Conservation (phyloP, 768 basidiomycete species). For the Amanita polypyramis region DNA sequence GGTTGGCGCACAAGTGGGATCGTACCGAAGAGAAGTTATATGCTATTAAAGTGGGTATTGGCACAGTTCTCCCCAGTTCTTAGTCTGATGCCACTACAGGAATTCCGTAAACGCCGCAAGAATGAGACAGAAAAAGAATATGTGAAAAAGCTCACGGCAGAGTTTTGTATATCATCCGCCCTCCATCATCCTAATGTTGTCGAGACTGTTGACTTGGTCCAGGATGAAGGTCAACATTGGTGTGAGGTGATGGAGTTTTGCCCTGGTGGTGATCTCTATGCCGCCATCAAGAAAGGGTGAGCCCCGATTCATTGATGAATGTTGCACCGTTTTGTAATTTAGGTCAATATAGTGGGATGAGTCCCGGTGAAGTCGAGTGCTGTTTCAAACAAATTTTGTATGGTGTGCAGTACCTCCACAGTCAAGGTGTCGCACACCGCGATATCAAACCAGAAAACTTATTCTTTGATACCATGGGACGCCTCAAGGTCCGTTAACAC, state of each 20-base stretch:
- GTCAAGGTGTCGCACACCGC: conserved; percentile 94
- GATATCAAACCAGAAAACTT: conserved; percentile 98
- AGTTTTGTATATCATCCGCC: conserved; percentile 97
- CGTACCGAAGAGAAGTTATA: conserved; percentile 93
- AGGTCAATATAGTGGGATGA: conserved; percentile 44
- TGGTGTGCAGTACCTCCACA: conserved; percentile 86
- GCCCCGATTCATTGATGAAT: conserved; percentile 12
- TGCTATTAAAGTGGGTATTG: conserved; percentile 78
- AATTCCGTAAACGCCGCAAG: conserved; percentile 96
- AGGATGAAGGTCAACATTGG: conserved; percentile 94
- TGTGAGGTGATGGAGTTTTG: conserved; percentile 99
- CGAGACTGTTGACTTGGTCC: conserved; percentile 98
- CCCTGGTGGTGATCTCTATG: conserved; percentile 95
- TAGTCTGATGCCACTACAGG: conserved; percentile 33
- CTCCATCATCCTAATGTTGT: conserved; percentile 91
- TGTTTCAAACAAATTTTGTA: conserved; percentile 94
- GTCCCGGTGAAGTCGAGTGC: conserved; percentile 87
- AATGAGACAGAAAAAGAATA: conserved; percentile 99
- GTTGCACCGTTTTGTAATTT: conserved; percentile 4
- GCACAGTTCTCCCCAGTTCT: conserved; percentile 1
- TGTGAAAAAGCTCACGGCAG: conserved; percentile 98
- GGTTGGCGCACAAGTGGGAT: conserved; percentile 98
- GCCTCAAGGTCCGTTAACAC: conserved; percentile 66
- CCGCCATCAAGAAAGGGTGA: conserved; percentile 93
- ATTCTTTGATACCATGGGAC: conserved; percentile 86